These are phyloP conservation scores for Boletellus ananiceps DNA, from an alignment of 768 basidiomycete genomes.

Conservation along the genomic window DNA sequence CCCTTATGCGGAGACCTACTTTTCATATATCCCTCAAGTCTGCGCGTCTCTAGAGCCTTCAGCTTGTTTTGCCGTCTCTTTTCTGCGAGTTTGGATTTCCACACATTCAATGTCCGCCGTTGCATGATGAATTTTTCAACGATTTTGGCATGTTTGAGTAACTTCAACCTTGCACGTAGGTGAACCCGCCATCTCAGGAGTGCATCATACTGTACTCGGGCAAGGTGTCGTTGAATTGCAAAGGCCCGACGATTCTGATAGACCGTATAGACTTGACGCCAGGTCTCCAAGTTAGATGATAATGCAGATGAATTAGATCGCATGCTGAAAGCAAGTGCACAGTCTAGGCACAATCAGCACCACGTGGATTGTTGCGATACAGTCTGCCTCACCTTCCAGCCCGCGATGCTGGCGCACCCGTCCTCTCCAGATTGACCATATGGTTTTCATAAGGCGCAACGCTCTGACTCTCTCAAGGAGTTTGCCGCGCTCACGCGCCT, in stretches of 20 bases:
- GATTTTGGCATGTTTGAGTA: constrained; percentile 50
- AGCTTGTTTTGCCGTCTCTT: constrained; percentile 43
- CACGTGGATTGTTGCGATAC: neutral
- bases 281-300: constrained; percentile 38
- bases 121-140: constrained; percentile 49
- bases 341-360: constrained; percentile 33
- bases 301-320: constrained; percentile 40
- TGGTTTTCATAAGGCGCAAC: constrained; percentile 40
- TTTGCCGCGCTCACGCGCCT: constrained; percentile 58
- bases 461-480: constrained; percentile 51
- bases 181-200: constrained; percentile 54
- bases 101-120: constrained; percentile 44
- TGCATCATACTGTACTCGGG: constrained; percentile 38
- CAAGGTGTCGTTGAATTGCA: constrained; percentile 39
- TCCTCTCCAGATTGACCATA: constrained; percentile 49
- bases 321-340: constrained; percentile 46
- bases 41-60: constrained; percentile 38
- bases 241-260: constrained; percentile 45
- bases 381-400: constrained; percentile 43
- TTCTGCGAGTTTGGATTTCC: constrained; percentile 45
- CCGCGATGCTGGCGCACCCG: constrained; percentile 37
- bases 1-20: constrained; percentile 28
- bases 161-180: constrained; percentile 45
- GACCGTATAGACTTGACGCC: constrained; percentile 40
- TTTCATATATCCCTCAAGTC: constrained; percentile 27